Conservation (phyloP, 495 filamentous ascomycete genomes). For the Penicillium verhagenii region DNA sequence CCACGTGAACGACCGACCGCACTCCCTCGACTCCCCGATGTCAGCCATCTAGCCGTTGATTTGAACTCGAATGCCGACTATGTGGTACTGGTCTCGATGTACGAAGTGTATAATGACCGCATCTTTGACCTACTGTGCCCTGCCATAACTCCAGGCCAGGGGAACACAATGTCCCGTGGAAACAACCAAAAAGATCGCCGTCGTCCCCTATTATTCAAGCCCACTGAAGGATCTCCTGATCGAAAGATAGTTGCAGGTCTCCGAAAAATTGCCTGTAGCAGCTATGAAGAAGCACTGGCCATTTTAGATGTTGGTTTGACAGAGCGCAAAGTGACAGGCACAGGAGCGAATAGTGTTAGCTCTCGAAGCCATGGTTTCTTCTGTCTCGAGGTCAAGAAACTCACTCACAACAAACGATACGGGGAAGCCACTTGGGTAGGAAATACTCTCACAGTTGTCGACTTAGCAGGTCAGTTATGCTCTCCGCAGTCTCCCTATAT, state of each 20-base stretch:
- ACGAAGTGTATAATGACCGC: constrained; percentile 98
- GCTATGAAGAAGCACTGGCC: constrained; percentile 80
- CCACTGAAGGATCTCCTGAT: constrained; percentile 78
- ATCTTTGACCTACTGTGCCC: constrained; percentile 88
- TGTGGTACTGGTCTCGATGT: constrained; percentile 91
- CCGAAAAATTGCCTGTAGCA: constrained; percentile 85
- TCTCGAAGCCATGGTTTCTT: constrained; percentile 96
- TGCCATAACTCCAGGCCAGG: constrained; percentile 39
- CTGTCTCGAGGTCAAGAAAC: constrained; percentile 89
- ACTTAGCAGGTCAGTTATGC: constrained; percentile 69
- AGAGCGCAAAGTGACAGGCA: constrained; percentile 85
- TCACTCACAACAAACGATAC: constrained; percentile 49
- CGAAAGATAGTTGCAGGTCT: constrained; percentile 90
- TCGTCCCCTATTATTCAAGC: constrained; percentile 80
- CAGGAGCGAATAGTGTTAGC: constrained; percentile 83
- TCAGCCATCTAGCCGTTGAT: constrained; percentile 65
- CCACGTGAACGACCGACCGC: constrained; percentile 60
- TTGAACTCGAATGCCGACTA: constrained; percentile 77
- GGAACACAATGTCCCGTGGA: constrained; percentile 39
- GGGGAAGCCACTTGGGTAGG: constrained; percentile 68
- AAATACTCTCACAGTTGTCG: constrained; percentile 83
- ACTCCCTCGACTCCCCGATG: constrained; percentile 70
- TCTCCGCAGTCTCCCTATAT: neutral
- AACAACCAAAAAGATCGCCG: constrained; percentile 65
- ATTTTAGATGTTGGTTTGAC: constrained; percentile 87